Base-by-base conservation (phyloP, 306 rosid species). In the Rosa multiflora region DNA sequence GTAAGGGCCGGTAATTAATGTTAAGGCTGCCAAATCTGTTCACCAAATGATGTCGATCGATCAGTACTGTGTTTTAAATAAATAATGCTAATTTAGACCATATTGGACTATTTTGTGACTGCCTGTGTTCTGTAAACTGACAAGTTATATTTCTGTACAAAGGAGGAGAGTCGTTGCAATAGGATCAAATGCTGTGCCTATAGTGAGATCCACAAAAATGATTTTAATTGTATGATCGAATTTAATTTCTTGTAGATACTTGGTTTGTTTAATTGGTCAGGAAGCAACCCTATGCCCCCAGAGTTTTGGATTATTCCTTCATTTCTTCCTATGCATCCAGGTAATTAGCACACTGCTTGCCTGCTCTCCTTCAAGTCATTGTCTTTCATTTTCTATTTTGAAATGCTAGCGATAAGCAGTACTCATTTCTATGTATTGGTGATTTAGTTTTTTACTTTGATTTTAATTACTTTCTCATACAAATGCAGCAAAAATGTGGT, bases 221-320 rank as follows among this genome's bases (percentile, higher is more conserved):
- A 17, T 21, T 4, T n/a, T 55, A 5, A 53, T 18, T 17, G 59
- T 53, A 53, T 15, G 21, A n/a, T n/a, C n/a, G n/a, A 0, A 26
- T 26, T 26, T 26, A 26, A 26, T 26, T 26, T 26, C 29, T 26
- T 26, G 29, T 26, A 26, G 93, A 90, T 92, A 82, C 84, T 88
- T 56, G 97, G 97, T 14, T 42, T 92, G 47, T 90, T 80, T 80
- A 92, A 89, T 4, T 92, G 97, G 96, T 66, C 47, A 0, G 97
- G 93, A 82, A 77, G 82, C 84, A 90, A 89, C 26, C 97, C 97
- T n/a, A 90, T 90, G 92, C 97, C 96, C 15, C 97, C 97, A 0
- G 97, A 90, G 53, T 92, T 90, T 80, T 92, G 96, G 96, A 83
- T 90, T 53, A 82, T 90, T 53, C 97, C 97, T 76, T 86, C 96